Evolutionary conservation across 495 filamentous ascomycete species (phyloP), one percentile per base, ranked within the genome.

Genomic region (Articulospora tetracladia): DNA sequence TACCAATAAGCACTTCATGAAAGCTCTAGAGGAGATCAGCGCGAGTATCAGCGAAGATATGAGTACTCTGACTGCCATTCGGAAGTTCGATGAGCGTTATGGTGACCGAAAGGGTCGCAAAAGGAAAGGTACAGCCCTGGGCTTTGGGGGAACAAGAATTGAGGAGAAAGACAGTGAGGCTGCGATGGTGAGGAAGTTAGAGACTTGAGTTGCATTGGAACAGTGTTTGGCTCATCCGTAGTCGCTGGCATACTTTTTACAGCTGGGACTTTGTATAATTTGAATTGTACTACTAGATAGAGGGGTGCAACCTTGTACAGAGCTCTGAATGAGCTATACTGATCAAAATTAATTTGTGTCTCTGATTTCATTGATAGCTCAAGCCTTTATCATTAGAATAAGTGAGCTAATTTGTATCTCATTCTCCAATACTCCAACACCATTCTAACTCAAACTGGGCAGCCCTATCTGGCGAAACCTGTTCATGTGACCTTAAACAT

Each of bases 21-120:
- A 86, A 62, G 94, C 90, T 17, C 77, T 97, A 72, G 79, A 86
- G 65, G 93, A 97, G 72, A 96, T 98, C 68, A 88, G 85, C 59
- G 93, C 95, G 0, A 96, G 90, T 62, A 93, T 97, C 59, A 92
- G 86, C 60, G 94, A 97, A 71, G 94, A 98, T 64, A 98, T 97
- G 94, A 80, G 86, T 34, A 89, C 82, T 32, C 74, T 98, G 55
- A 80, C 81, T 56, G 90, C 90, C 23, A 96, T 98, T 62, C 78
- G 89, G 54, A 96, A 97, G 76, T 98, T 98, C 71, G 95, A 98
- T 69, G 91, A 95, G 76, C 90, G 93, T 69, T 98, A 90, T 73
- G 94, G 94, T 22, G 93, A 97, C 75, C 83, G 88, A n/a, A 90
- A 86, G 53, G 83, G 86, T 6, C 81, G 81, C 66, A 86, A 85